phyloP scores from a whole-genome alignment of 2,329 filamentous ascomycete genomes.

The Chaetomium strumarium region DNA sequence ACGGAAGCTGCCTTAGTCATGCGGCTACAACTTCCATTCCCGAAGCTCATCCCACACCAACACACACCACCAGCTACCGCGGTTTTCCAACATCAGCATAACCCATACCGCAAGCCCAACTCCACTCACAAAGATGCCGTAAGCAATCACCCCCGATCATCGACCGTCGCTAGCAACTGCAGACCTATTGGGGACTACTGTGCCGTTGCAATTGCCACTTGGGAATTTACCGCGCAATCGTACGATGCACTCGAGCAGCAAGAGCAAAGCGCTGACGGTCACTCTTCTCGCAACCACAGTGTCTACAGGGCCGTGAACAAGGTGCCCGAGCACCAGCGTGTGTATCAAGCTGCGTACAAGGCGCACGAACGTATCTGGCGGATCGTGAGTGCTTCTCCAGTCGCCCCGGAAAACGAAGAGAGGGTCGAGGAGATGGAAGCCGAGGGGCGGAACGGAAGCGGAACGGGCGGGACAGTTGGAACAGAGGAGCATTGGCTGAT shows the following conservation, averaged over 20 bases:
- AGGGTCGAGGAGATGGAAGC: neutral
- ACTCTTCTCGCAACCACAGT: slow-evolving; percentile 29
- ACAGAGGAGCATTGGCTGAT: slow-evolving; percentile 12
- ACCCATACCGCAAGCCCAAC: slow-evolving; percentile 1
- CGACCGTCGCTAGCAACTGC: neutral
- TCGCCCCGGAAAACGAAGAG: neutral
- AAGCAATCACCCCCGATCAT: slow-evolving; percentile 9
- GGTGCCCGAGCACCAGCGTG: slow-evolving; percentile 67
- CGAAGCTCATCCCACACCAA: slow-evolving; percentile 5
- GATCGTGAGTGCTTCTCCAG: slow-evolving; percentile 57
- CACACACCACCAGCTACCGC: slow-evolving; percentile 9
- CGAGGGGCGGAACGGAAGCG: slow-evolving; percentile 1
- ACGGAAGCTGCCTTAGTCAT: neutral
- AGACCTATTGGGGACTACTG: no score
- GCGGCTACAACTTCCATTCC: neutral
- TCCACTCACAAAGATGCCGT: slow-evolving; percentile 17
- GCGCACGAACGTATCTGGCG: slow-evolving; percentile 65
- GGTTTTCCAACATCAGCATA: neutral
- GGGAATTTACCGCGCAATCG: slow-evolving; percentile 11
- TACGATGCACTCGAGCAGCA: slow-evolving; percentile 15
- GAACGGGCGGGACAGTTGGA: neutral
- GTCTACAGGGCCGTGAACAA: slow-evolving; percentile 68
- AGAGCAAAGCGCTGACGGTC: slow-evolving; percentile 25
- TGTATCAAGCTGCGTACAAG: slow-evolving; percentile 69
- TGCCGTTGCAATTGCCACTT: neutral